Evolutionary conservation across 139 green algal species (phyloP), one percentile per base, ranked within the genome.

Genomic region (Auxenochlorella protothecoides): DNA sequence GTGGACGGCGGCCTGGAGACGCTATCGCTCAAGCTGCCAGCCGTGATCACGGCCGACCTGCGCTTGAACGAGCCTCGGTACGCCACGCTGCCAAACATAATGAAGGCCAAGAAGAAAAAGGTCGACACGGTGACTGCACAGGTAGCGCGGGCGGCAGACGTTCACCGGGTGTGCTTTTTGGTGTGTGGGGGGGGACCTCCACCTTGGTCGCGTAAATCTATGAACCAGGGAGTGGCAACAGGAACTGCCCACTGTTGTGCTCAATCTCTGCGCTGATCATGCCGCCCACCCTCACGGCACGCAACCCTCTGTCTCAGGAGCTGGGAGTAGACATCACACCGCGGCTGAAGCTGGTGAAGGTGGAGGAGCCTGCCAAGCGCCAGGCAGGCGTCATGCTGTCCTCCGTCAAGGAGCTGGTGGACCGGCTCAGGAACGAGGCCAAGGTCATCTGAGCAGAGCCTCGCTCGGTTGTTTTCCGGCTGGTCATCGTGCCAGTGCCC

Each of bases 1-100:
- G 84, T 97, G 67, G 93, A 98, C 72, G 90, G 87, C 2, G 93
- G 93, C 0, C 68, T 94, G 54, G 76, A 97, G 78, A 91, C 75
- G 4, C 74, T 96, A 52, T n/a, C 66, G n/a, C n/a, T 91, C 56
- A 54, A 16, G 4, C 80, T 97, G 62, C 93, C 93, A 16, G 93
- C 90, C 11, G 90, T 98, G 7, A 76, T 98, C 44, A 97, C 92
- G 0, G 80, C 88, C 6, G 93, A 98, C 78, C 79, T 98, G 66
- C 79, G 93, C 10, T 84, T 98, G 52, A 98, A 98, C 77, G 86
- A 90, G 71, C 93, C 93, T 3, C 72, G 92, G 51, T 98, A 97
- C 68, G 88, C 92, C 52, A 95, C 89, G 11, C 80, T 98, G 73
- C 89, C 92, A 6, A 91, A 91, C 73, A 93, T 96, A 64, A 97